A percentile compares a stretch with the other conserved stretches of the same genome.
Conservation (phyloP, 2,329 filamentous ascomycete genomes). For the Monilinia laxa region DNA sequence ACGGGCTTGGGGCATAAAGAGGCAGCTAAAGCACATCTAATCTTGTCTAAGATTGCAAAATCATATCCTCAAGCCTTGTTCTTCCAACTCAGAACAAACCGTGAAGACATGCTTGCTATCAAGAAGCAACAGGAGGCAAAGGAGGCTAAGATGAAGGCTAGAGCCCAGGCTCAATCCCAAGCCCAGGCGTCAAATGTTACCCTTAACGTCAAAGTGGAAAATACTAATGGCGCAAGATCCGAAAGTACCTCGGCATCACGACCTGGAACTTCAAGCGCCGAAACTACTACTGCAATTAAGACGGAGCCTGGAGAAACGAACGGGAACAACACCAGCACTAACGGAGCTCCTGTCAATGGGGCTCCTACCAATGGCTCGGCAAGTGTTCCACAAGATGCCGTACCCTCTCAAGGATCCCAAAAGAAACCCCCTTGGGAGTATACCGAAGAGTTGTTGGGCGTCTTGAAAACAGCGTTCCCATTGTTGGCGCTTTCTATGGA, state of each 20-base stretch:
- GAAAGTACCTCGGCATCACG: constrained; percentile 39
- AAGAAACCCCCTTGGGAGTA: constrained; percentile 92
- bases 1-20: constrained; percentile 91
- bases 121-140: constrained; percentile 84
- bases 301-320: constrained; percentile 37
- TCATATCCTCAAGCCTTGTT: constrained; percentile 93
- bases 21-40: constrained; percentile 78
- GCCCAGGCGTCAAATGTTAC: constrained; percentile 26
- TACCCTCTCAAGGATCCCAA: constrained; percentile 17
- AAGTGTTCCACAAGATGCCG: constrained; percentile 33
- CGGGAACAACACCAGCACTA: constrained; percentile 19
- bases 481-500: constrained; percentile 97
- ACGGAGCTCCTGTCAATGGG: constrained; percentile 25
- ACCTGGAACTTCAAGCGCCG: constrained; percentile 47
- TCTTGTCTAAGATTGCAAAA: constrained; percentile 92
- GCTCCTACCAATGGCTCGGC: constrained; percentile 47
- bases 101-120: constrained; percentile 90
- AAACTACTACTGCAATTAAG: constrained; percentile 39
- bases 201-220: constrained; percentile 35
- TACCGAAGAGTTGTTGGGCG: constrained; percentile 91
- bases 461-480: constrained; percentile 95
- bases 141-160: constrained; percentile 51
- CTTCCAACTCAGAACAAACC: constrained; percentile 88
- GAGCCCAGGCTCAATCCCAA: constrained; percentile 37
- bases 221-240: constrained; percentile 29